phyloP scores from a whole-genome alignment of 2,329 filamentous ascomycete genomes.

The Pseudonectria foliicola region DNA sequence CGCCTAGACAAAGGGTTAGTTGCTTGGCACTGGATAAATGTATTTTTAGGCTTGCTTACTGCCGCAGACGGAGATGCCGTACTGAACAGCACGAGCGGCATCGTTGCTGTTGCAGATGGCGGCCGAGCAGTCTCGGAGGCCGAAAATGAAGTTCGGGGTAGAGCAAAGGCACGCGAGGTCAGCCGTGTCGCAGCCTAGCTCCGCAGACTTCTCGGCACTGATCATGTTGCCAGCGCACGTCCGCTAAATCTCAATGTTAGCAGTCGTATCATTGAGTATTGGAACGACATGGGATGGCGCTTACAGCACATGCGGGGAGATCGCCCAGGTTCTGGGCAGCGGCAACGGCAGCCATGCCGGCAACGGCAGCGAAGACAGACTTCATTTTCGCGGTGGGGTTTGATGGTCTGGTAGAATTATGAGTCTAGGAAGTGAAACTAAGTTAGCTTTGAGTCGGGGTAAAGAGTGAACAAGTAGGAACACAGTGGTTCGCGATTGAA shows the following conservation, averaged over 20 bases:
- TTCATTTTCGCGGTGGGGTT: constrained; percentile 41
- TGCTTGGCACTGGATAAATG: not conserved
- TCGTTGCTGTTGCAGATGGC: constrained; percentile 33
- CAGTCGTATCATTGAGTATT: not conserved
- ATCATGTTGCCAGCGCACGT: constrained; percentile 46
- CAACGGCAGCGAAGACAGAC: constrained; percentile 36
- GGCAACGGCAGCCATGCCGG: constrained; percentile 33
- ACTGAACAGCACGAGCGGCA: constrained; percentile 31
- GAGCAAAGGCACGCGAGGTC: constrained; percentile 41
- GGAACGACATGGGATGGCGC: constrained; percentile 13
- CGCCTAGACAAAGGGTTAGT: constrained; percentile 19
- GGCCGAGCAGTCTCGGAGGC: constrained; percentile 44
- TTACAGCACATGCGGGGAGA: constrained; percentile 48
- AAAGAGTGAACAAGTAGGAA: no score
- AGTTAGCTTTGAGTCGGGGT: constrained; percentile 5
- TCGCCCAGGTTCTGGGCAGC: constrained; percentile 34
- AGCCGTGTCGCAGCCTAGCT: constrained; percentile 37
- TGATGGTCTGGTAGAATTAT: constrained; percentile 7
- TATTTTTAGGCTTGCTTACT: constrained; percentile 19
- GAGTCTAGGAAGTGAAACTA: constrained; percentile 6
- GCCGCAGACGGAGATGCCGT: constrained; percentile 33
- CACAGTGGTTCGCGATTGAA: no score
- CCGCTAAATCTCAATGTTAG: constrained; percentile 29
- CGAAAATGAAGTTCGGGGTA: constrained; percentile 40
- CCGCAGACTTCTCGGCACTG: constrained; percentile 28